Base-by-base conservation (phyloP, 176 grass and related monocot species). In the Oryza meridionalis region DNA sequence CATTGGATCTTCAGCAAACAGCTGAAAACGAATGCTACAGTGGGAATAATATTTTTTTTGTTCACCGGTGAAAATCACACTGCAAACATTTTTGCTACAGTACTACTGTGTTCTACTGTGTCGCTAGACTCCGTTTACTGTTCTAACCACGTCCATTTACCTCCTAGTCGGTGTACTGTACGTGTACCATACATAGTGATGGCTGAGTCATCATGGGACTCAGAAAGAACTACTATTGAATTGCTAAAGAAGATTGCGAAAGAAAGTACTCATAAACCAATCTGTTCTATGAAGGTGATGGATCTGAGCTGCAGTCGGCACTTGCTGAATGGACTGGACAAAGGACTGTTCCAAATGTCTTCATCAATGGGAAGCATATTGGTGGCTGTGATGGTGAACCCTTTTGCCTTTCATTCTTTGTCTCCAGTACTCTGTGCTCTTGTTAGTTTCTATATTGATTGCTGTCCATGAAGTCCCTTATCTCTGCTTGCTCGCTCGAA, bases 291-390 rank as follows among this genome's bases (percentile, higher is more conserved):
- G 63, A 77, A 98, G 95, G 88, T 80, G 95, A 98, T 86, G 95
- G 95, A 58, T 4, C 88, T 64, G 92, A 88, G 37, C 68, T 91
- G 68, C 92, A 98, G 65, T 77, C 80, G 4, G 95, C 92, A 19
- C 86, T 98, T 38, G 77, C 75, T 40, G 84, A 98, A 70, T 94
- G 90, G 95, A 98, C 95, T 38, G 89, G 87, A 25, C 95, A 95
- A 61, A 93, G 85, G 13, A 95, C 89, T 66, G 88, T 95, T 68
- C 92, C 95, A 31, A 95, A 91, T 80, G 89, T 98, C 61, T 98
- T 98, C 77, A 95, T 98, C 78, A 88, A 86, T 32, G 96, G 89
- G 43, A 92, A 93, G 69, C 93, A 93, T 35, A 91, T 95, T 13
- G 90, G 96, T 40, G 89, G 91, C 65, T 93, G 91, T 31, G 91